Evolutionary conservation across 495 filamentous ascomycete species (phyloP), one percentile per base, ranked within the genome.

Genomic region (Haplographium delicatum): DNA sequence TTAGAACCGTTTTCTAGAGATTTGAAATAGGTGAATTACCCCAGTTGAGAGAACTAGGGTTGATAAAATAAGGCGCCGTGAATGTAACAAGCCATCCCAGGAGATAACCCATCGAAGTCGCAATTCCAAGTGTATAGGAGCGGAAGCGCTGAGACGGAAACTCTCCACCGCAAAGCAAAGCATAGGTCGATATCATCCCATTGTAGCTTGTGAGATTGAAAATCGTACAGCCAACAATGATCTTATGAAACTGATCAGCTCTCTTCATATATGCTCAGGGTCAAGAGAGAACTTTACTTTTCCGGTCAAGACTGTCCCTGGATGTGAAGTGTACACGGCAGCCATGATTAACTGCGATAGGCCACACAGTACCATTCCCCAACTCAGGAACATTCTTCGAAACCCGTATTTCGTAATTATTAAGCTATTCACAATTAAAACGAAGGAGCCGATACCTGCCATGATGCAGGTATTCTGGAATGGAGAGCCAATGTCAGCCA

Each of bases 31-130:
- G n/a, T n/a, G n/a, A n/a, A n/a, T n/a, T n/a, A 11, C 50, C 78
- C 78, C 78, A 83, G 51, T 75, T 71, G n/a, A 83, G 52, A 9
- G 71, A 60, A 19, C 62, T 61, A 0, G 78, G 76, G 46, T 81
- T 82, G 62, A 83, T 81, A 51, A 83, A 81, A 55, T 83, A 81
- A 10, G 79, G 71, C 4, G 76, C 74, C 0, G 76, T 78, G 48
- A 81, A 81, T 2, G 72, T 76, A 1, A 72, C 73, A 34, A 81
- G 62, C 78, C 78, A 78, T n/a, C 72, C 75, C 13, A 66, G 67
- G 31, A 76, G 65, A 56, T 79, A 80, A 4, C 75, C 78, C 1
- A 78, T 58, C 9, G 74, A 71, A 0, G 75, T 70, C 1, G 76
- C 74, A 22, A 79, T 53, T 34, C 78, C 78, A 43, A 82, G 79